Base-by-base conservation (phyloP, 2,329 filamentous ascomycete species). In the Pleomassaria siparia region DNA sequence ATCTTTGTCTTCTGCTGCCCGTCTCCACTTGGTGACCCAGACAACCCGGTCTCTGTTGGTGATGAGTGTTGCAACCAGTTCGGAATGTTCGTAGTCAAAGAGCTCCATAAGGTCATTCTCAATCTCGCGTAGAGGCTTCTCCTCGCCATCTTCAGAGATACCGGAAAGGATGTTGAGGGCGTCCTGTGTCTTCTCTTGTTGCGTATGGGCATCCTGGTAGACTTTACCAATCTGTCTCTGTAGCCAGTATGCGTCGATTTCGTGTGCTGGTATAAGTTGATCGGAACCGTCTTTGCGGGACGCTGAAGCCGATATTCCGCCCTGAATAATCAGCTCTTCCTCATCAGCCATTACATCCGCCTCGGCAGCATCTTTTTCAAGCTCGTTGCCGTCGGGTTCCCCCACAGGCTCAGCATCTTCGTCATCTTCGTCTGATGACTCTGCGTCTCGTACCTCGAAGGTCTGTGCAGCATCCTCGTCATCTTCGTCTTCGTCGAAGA, bases 91-190 rank as follows among this genome's bases (percentile, higher is more conserved):
- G 63, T 95, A 99, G 63, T 99, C 94, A 60, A 99, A 97, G 0
- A 99, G 81, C 62, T 96, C 94, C 88, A 97, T 97, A 48, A 99
- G 79, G 54, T 99, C 94, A 70, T 99, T 99, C 66, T 99, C 94
- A 46, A 97, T 91, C 64, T 99, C 92, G 62, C 92, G 86, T 24
- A 97, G 77, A 12, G 88, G 81, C 70, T 89, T 91, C 63, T 95
- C 90, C 50, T 92, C 86, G 13, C 87, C 91, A 46, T 88, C 86
- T 42, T 82, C 87, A 53, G 41, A 35, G 10, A 87, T 80, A 36
- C 88, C 91, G 24, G 88, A 87, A 44, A 99, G 80, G 40, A 95
- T 91, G 28, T 86, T 83, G 44, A 99, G 79, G 0, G 91, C 91
- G 57, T 89, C 82, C 56, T 86, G 83, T 5, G 94, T 94, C 75